phyloP scores from a whole-genome alignment of 2,329 filamentous ascomycete species.

The Calonectria multiphialidica region DNA sequence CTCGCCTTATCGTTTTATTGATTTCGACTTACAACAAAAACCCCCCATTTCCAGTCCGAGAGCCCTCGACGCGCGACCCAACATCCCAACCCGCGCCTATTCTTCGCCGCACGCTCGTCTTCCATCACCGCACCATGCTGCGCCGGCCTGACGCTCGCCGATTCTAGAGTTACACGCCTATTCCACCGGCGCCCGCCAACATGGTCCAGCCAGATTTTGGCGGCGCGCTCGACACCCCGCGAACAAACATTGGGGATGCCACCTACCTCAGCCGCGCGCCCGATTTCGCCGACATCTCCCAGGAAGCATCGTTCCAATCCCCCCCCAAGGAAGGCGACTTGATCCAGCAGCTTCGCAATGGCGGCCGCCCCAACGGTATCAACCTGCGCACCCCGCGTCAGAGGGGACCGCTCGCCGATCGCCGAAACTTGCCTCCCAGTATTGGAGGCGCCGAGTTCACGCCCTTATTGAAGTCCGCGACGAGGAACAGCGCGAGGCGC shows the following conservation, averaged over 20 bases:
- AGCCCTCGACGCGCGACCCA: conserved; percentile 17
- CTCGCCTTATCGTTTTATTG: conserved; percentile 34
- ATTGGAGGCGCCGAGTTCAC: conserved; percentile 87
- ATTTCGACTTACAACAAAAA: conserved; percentile 37
- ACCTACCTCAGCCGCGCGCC: conserved; percentile 79
- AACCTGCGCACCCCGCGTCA: conserved; percentile 81
- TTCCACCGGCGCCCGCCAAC: conserved; percentile 32
- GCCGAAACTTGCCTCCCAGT: conserved; percentile 76
- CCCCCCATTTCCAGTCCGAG: conserved; percentile 10
- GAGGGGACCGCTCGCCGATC: conserved; percentile 76
- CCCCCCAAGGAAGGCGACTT: conserved; percentile 79
- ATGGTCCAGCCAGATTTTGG: conserved; percentile 76
- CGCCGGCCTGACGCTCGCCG: conserved; percentile 27
- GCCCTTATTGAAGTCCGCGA: conserved; percentile 87
- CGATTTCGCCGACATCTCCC: conserved; percentile 83
- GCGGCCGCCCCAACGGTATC: conserved; percentile 67
- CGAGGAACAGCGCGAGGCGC: conserved; percentile 76
- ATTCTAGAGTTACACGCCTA: conserved; percentile 33
- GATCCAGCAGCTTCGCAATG: conserved; percentile 79
- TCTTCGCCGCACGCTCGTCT: conserved; percentile 4
- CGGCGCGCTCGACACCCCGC: conserved; percentile 83
- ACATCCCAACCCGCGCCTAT: background rate
- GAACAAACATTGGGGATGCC: conserved; percentile 85
- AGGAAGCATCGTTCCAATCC: conserved; percentile 88
- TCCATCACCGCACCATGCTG: conserved; percentile 36